Evolutionary conservation across 108 stramenopile species (phyloP).

Genomic region (Ochromonas danica): DNA sequence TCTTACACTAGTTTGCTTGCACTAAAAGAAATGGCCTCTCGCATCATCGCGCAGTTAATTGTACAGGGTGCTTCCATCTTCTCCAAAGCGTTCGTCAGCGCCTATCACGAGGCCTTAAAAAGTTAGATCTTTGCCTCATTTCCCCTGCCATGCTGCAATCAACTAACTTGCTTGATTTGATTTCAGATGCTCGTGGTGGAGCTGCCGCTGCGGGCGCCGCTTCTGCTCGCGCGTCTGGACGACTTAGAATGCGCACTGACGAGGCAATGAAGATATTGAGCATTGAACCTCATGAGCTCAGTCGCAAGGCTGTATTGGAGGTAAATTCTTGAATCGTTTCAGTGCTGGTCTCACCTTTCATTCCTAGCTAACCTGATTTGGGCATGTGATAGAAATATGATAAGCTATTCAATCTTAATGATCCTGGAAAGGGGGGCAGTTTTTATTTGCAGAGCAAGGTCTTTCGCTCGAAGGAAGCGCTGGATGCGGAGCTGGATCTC

Average conservation of each 20-base stretch:
- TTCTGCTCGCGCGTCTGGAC: constrained; percentile 42
- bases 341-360: no score
- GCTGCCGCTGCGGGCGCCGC: constrained; percentile 46
- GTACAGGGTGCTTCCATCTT: constrained; percentile 50
- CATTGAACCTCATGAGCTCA: constrained; percentile 43
- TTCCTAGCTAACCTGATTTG: no score
- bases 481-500: constrained; percentile 45
- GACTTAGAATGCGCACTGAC: constrained; percentile 42
- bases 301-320: constrained; percentile 32
- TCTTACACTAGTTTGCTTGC: no score
- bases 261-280: constrained; percentile 63
- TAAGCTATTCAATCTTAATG: constrained; percentile 84
- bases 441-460: constrained; percentile 98
- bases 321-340: no score
- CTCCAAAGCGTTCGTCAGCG: constrained; percentile 60
- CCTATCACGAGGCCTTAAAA: constrained; percentile 62
- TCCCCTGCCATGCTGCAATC: neutral
- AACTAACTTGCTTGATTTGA: neutral
- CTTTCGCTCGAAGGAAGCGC: constrained; percentile 83
- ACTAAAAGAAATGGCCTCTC: constrained; percentile 26
- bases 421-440: constrained; percentile 82
- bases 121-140: constrained; percentile 39
- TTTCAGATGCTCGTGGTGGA: constrained; percentile 39
- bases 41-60: constrained; percentile 53
- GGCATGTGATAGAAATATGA: constrained; percentile 69